phyloP scores from a whole-genome alignment of 805 yeast genomes.

The Candida hispaniensis region DNA sequence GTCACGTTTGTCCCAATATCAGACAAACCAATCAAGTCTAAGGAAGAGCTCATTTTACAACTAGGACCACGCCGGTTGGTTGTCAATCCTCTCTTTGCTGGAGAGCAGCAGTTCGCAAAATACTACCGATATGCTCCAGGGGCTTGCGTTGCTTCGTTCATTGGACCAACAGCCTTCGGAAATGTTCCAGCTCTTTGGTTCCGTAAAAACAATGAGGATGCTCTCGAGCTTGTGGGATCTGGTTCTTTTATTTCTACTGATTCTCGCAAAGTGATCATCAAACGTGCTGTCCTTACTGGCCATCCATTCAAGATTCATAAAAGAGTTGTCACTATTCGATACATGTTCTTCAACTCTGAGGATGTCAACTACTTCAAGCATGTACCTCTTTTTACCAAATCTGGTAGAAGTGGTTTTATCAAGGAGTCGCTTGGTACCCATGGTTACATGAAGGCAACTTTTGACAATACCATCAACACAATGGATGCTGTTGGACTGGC shows the following conservation, averaged over 20 bases:
- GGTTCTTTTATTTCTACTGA: constrained; percentile 86
- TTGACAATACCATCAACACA: constrained; percentile 79
- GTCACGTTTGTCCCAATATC: constrained; percentile 47
- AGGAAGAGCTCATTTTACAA: constrained; percentile 71
- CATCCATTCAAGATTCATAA: constrained; percentile 93
- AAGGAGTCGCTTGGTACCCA: constrained; percentile 96
- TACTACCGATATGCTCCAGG: constrained; percentile 72
- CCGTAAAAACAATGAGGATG: constrained; percentile 38
- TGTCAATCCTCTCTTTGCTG: constrained; percentile 70
- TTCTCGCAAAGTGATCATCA: constrained; percentile 72
- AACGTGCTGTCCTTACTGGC: constrained; percentile 84
- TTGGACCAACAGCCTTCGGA: constrained; percentile 78
- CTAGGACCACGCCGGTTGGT: constrained; percentile 86
- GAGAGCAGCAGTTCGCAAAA: constrained; percentile 78
- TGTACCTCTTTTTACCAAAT: constrained; percentile 83
- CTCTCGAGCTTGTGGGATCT: constrained; percentile 60
- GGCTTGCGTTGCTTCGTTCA: constrained; percentile 67
- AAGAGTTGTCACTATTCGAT: constrained; percentile 80
- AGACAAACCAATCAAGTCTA: constrained; percentile 68
- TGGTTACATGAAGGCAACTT: constrained; percentile 93
- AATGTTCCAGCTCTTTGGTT: constrained; percentile 72
- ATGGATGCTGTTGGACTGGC: constrained; percentile 95
- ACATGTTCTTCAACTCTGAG: constrained; percentile 90
- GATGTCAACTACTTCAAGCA: constrained; percentile 86
- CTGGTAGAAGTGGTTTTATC: constrained; percentile 89